Evolutionary conservation across 1,139 yeast species (phyloP), one percentile per base, ranked within the genome.

Genomic region (Citeromyces hawaiiensis): DNA sequence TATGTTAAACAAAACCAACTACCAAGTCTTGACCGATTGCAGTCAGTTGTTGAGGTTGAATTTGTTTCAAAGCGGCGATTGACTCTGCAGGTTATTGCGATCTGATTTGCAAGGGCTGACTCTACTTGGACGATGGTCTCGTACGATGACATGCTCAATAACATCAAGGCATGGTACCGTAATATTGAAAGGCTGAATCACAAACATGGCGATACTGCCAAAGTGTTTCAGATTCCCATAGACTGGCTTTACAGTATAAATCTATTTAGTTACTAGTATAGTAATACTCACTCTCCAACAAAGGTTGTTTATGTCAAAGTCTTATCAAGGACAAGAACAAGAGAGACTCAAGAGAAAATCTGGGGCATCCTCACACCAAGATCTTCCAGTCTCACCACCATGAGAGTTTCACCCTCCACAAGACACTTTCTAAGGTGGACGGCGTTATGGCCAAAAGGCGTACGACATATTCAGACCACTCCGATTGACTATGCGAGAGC

Each of bases 141-240:
- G 11, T 69, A 59, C 47, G 47, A 61, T 31, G 70, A 66, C 43
- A 68, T 70, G 46, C 47, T 63, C 27, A 48, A 48, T 10, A 48
- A 49, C 10, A 61, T 70, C 21, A 44, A 44, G 18, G 43, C 42
- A 2, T 46, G 47, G 27, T 58, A 60, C 40, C 54, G 57, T 0
- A 39, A 39, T 9, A 45, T 54, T 10, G 4, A 37, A 11, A 36
- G 45, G 34, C 16, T 50, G 8, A 19, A 36, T 2, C 62, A 54
- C 37, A 54, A 53, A 36, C 51, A 52, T 33, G 74, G 74, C 5
- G 75, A 69, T 37, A 70, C 76, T 2, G 66, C 74, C 2, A 67
- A 67, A 43, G 57, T 59, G 19, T 70, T 49, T 48, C 47, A 48
- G 16, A 57, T 67, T 9, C 59, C 63, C n/a, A n/a, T n/a, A n/a